Evolutionary conservation across 768 basidiomycete genomes (phyloP).

Genomic region (Zangia roseola): DNA sequence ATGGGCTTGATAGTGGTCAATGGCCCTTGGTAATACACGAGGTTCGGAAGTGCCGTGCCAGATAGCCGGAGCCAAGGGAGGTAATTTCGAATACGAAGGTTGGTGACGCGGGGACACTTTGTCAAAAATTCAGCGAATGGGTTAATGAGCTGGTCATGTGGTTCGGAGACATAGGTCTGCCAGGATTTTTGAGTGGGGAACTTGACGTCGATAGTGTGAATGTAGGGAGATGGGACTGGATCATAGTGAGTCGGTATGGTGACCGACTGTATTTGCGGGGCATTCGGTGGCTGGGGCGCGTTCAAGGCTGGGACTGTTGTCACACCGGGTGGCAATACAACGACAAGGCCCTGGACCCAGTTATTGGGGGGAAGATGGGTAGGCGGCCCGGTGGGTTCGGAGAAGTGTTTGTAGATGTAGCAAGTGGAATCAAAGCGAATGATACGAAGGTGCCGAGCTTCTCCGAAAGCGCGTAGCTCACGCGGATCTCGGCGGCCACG

Average conservation of each 20-base stretch:
- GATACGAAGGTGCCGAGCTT: slow-evolving; percentile 36
- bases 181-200: slow-evolving; percentile 31
- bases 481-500: slow-evolving; percentile 28
- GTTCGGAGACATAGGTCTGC: slow-evolving; percentile 27
- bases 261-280: neutral
- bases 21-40: slow-evolving; percentile 23
- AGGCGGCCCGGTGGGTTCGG: neutral
- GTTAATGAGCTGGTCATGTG: slow-evolving; percentile 27
- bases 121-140: slow-evolving; percentile 26
- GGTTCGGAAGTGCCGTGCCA: slow-evolving; percentile 16
- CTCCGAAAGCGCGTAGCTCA: slow-evolving; percentile 34
- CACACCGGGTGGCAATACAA: slow-evolving; percentile 5
- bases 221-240: slow-evolving; percentile 21
- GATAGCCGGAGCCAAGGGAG: slow-evolving; percentile 26
- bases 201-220: slow-evolving; percentile 30
- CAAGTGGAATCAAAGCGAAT: slow-evolving; percentile 46
- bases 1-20: slow-evolving; percentile 28
- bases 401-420: slow-evolving; percentile 35
- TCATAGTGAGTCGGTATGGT: slow-evolving; percentile 6
- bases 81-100: slow-evolving; percentile 27
- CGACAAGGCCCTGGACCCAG: slow-evolving; percentile 15
- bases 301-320: slow-evolving; percentile 8
- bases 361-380: slow-evolving; percentile 5
- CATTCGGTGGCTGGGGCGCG: slow-evolving; percentile 1
- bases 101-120: slow-evolving; percentile 22